Conservation (phyloP, 192 early-diverging fungal species). For the Coemansia sp. region DNA sequence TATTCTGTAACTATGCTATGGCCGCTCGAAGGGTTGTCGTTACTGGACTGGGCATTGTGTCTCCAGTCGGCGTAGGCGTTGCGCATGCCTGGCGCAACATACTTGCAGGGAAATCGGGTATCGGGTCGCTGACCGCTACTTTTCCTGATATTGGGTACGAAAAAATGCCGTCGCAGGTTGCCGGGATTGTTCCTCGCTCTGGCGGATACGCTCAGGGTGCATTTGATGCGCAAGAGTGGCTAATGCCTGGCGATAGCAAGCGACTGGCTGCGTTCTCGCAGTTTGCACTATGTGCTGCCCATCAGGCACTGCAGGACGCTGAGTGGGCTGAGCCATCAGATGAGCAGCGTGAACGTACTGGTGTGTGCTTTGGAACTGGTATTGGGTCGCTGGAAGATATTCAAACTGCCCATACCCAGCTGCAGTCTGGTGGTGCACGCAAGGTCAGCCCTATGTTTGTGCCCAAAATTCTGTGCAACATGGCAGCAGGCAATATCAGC, state of each 20-base stretch:
- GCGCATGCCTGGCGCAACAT: slow-evolving; percentile 68
- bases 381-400: slow-evolving; percentile 92
- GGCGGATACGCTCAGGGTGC: slow-evolving; percentile 56
- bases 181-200: slow-evolving; percentile 61
- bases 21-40: slow-evolving; percentile 75
- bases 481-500: slow-evolving; percentile 91
- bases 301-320: slow-evolving; percentile 82
- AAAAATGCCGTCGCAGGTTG: slow-evolving; percentile 71
- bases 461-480: slow-evolving; percentile 86
- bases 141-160: slow-evolving; percentile 54
- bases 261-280: slow-evolving; percentile 84
- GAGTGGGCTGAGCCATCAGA: slow-evolving; percentile 61
- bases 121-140: slow-evolving; percentile 58
- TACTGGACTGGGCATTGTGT: slow-evolving; percentile 90
- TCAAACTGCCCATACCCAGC: slow-evolving; percentile 55
- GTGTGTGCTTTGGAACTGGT: slow-evolving; percentile 93
- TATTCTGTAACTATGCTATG: slow-evolving; percentile 7
- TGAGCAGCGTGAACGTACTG: slow-evolving; percentile 63
- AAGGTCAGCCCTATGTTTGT: slow-evolving; percentile 90
- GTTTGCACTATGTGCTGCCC: slow-evolving; percentile 77
- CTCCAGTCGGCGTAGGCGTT: slow-evolving; percentile 81
- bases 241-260: slow-evolving; percentile 70
- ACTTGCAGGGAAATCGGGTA: slow-evolving; percentile 70
- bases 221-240: slow-evolving; percentile 72
- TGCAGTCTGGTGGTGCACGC: slow-evolving; percentile 56